These are phyloP conservation scores for Persicaria tinctoria DNA, from an alignment of 148 eudicot genomes.

Conservation along the genomic window DNA sequence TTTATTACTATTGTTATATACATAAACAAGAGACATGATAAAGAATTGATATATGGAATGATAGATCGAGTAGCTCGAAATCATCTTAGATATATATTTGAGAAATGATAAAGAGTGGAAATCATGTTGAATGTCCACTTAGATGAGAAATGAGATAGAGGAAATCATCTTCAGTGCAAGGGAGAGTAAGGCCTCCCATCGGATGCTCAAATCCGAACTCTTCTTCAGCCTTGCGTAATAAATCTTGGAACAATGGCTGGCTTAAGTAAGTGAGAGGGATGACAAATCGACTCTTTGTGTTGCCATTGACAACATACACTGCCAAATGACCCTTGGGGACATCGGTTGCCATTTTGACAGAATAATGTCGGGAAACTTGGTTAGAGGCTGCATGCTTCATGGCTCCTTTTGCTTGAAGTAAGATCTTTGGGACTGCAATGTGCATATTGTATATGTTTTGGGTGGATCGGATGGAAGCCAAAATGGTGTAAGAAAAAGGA, in stretches of 20 bases:
- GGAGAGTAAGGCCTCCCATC: constrained; percentile 55
- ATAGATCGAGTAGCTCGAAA: too few species aligned
- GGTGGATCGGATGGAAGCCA: background rate
- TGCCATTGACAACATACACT: constrained; percentile 39
- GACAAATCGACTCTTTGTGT: constrained; percentile 33
- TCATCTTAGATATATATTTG: too few species aligned
- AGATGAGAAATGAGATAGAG: constrained; percentile 21
- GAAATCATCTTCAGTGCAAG: constrained; percentile 46
- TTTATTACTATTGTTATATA: too few species aligned
- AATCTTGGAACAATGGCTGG: constrained; percentile 38
- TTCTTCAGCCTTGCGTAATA: constrained; percentile 35
- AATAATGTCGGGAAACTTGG: background rate
- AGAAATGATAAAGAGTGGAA: too few species aligned
- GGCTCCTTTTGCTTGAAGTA: constrained; percentile 8
- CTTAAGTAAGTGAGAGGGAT: constrained; percentile 41
- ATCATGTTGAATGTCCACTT: background rate
- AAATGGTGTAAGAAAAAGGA: background rate
- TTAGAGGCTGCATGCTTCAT: constrained; percentile 1
- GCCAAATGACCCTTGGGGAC: constrained; percentile 36
- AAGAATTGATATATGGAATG: too few species aligned
- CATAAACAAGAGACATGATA: too few species aligned
- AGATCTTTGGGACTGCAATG: constrained; percentile 1
- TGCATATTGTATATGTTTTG: background rate
- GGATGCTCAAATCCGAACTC: constrained; percentile 48
- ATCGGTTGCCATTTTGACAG: too few species aligned